A percentile compares a stretch with the other conserved stretches of the same genome.
Evolutionary conservation across 2,329 filamentous ascomycete species (phyloP).

Genomic region (Byssochlamys sp.): DNA sequence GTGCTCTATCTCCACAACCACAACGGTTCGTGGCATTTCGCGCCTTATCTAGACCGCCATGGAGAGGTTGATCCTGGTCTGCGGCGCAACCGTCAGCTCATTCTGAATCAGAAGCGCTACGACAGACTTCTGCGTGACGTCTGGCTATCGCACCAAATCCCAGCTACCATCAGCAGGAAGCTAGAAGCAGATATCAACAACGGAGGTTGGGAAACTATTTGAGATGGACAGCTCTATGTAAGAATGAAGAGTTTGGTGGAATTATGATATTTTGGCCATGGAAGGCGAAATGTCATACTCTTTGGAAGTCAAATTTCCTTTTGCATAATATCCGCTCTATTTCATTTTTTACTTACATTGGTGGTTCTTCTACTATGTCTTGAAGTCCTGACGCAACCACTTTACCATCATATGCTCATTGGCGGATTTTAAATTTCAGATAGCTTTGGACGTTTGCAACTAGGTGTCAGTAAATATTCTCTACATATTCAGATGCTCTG

Average conservation of each 20-base stretch:
- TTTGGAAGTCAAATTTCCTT: background rate
- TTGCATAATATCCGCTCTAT: background rate
- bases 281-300: background rate
- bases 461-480: background rate
- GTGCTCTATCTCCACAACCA: slow-evolving; percentile 75
- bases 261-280: background rate
- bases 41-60: slow-evolving; percentile 90
- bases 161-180: slow-evolving; percentile 78
- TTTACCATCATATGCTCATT: background rate
- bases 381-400: background rate
- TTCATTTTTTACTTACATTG: background rate
- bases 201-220: slow-evolving; percentile 79
- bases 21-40: slow-evolving; percentile 73
- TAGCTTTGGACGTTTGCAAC: background rate
- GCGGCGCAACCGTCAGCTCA: slow-evolving; percentile 76
- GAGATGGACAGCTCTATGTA: slow-evolving; percentile 4
- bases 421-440: background rate
- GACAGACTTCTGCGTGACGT: slow-evolving; percentile 76
- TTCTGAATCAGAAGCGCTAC: slow-evolving; percentile 86
- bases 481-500: background rate
- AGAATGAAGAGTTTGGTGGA: background rate
- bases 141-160: slow-evolving; percentile 78
- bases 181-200: slow-evolving; percentile 94
- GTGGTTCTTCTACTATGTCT: background rate
- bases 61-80: slow-evolving; percentile 91